Evolutionary conservation across 2,329 filamentous ascomycete genomes (phyloP), one percentile per base, ranked within the genome.

Genomic region (Aureobasidium sp.): DNA sequence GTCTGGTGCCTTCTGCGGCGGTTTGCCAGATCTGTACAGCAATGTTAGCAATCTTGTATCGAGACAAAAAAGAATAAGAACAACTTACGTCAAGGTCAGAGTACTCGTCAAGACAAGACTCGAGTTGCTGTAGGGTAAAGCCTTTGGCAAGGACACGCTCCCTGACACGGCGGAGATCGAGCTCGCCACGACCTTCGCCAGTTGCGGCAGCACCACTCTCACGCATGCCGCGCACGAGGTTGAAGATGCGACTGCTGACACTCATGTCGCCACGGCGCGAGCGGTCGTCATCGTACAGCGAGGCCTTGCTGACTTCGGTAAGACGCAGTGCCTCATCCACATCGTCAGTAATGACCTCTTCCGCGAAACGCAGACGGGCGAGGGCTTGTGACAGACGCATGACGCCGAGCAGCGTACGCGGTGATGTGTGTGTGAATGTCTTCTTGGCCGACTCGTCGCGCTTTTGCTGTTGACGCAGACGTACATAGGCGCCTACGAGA

Each of bases 401-500:
- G 45, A 97, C 87, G 72, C 93, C 94, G 5, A 99, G 85, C 15
- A 99, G 83, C 0, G 94, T 97, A 82, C 94, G 90, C 0, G 93
- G 89, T 1, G 92, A 96, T 20, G 92, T 96, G 77, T 99, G 91
- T 1, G 90, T 89, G 74, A 97, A 97, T 69, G 93, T 90, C 76
- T 92, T 90, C 78, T 93, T 93, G 72, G 86, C 87, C 74, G 88
- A 89, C 78, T 97, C 94, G 65, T 96, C 92, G 63, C 89, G 87
- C 75, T 93, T 91, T 75, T 97, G 91, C 71, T 92, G 86, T 70
- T 96, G 91, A 59, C 94, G 88, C 82, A 99, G 88, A 64, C 90
- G 89, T 36, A 99, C 94, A 72, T 99, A 99, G 0, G 93, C 95
- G 73, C 93, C 94, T 61, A 96, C 89, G 80, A 99, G 91, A 79